Evolutionary conservation across 2,329 filamentous ascomycete species (phyloP), one percentile per base, ranked within the genome.

Genomic region (Dryadomyces quercivorus): DNA sequence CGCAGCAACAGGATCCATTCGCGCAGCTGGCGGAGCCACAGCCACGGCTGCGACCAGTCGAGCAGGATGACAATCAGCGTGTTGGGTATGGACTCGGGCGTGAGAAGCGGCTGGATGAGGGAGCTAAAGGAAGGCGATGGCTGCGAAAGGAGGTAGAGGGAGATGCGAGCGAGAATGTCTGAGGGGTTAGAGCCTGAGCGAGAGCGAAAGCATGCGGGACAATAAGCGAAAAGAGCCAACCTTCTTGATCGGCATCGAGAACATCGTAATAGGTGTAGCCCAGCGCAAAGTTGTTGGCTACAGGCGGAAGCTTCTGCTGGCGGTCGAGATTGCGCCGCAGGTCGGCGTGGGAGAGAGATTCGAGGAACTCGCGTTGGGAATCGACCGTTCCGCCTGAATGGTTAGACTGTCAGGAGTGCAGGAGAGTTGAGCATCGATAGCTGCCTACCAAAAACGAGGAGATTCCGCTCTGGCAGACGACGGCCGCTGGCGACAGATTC

Each of bases 261-360:
- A 96, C 89, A 70, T 96, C 89, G 67, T 94, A 89, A 70, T 95
- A 96, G 53, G 91, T 95, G 67, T 96, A 96, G 52, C 91, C 91
- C 57, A 96, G 72, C 12, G 91, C 91, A 69, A 95, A 95, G 65
- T 86, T 86, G 66, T 96, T 96, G 54, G 91, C 91, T 64, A 95
- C 80, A 21, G 89, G 88, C 2, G 88, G 85, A 58, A 79, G 78
- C 67, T 80, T 84, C 63, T 64, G 75, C 66, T 76, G 76, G 63
- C 73, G 76, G 68, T 78, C 81, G 61, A 73, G 70, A 59, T 69
- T 74, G 61, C 75, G 73, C 63, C 74, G 72, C 54, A 72, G 69
- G 54, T 82, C 80, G 58, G 73, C 73, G 61, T 70, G 74, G 13
- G 36, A 52, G 31, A 82, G 67, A 5, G 75, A 74, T 62, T 88